These are phyloP conservation scores for Aristolochia californica DNA, from an alignment of 164 flowering plant species.

Conservation along the genomic window DNA sequence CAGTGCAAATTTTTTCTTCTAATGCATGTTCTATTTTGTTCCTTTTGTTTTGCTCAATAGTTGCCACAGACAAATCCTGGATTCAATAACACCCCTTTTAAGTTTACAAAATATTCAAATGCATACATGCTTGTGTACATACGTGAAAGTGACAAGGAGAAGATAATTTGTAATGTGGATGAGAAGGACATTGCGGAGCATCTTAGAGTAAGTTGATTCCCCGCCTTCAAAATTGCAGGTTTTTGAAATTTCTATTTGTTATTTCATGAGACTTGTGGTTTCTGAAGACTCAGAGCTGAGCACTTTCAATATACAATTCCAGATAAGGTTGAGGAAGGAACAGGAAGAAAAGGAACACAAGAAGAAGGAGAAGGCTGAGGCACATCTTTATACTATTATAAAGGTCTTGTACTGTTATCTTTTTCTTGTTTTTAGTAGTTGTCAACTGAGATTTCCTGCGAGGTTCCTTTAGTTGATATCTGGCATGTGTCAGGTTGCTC, in stretches of 20 bases:
- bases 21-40: neutral
- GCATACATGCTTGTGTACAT: conserved; percentile 63
- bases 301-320: too few relatives aligned
- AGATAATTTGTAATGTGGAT: conserved; percentile 33
- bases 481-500: conserved; percentile 46
- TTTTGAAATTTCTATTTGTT: too few relatives aligned
- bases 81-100: conserved; percentile 71
- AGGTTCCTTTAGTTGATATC: neutral
- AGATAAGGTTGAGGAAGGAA: too few relatives aligned
- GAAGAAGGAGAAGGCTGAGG: conserved; percentile 77
- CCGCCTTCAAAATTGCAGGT: too few relatives aligned
- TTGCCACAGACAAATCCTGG: conserved; percentile 87
- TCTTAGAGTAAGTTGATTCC: conserved; percentile 31
- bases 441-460: neutral
- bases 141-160: conserved; percentile 50
- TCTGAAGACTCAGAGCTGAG: too few relatives aligned
- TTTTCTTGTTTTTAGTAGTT: neutral
- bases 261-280: neutral
- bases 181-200: conserved; percentile 14
- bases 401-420: conserved; percentile 34
- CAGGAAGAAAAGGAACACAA: conserved; percentile 78
- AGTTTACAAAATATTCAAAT: conserved; percentile 80
- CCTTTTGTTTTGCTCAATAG: conserved; percentile 23
- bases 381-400: conserved; percentile 72
- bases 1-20: neutral